Evolutionary conservation across 805 yeast genomes (phyloP), one percentile per base, ranked within the genome.

Genomic region (Metschnikowia lachancei): DNA sequence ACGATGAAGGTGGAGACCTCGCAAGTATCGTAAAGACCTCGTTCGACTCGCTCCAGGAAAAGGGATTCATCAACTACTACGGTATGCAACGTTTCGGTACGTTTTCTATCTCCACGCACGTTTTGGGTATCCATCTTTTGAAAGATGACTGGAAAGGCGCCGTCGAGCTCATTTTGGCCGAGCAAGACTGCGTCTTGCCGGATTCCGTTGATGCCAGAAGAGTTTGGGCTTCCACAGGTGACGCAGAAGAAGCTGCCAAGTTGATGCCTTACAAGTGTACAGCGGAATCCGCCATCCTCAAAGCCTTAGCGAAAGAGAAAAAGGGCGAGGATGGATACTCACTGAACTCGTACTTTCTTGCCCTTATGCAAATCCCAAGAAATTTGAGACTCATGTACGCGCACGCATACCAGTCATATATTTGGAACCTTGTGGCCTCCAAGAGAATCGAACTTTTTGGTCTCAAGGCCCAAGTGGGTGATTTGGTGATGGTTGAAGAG

Each of bases 31-130:
- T 89, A 14, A 62, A 64, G 12, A 62, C 69, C 9, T 76, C 89
- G 20, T 73, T 91, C 53, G 61, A 70, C 4, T 76, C 88, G 0
- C 69, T 92, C 43, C 70, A 72, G 41, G 72, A 71, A 1, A 72
- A 76, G 24, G 99, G 99, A 0, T 94, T 88, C 59, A 85, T 94
- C 53, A 94, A 94, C 65, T 94, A 94, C 62, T 94, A 78, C 63
- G 99, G 99, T n/a, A 85, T 94, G 91, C 99, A 94, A 71, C 75
- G 99, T 60, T 94, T 94, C 64, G 99, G 99, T 24, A 91, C 99
- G 0, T 92, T 89, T 60, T 87, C 97, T 11, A 76, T 90, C 24
- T 88, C 98, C 2, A 91, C 99, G 0, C 97, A 94, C 65, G 78
- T 76, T 26, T 74, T 91, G 44, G 99, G 99, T 40, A 80, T 79